phyloP scores from a whole-genome alignment of 192 early-diverging fungal species.

The Podila horticola region DNA sequence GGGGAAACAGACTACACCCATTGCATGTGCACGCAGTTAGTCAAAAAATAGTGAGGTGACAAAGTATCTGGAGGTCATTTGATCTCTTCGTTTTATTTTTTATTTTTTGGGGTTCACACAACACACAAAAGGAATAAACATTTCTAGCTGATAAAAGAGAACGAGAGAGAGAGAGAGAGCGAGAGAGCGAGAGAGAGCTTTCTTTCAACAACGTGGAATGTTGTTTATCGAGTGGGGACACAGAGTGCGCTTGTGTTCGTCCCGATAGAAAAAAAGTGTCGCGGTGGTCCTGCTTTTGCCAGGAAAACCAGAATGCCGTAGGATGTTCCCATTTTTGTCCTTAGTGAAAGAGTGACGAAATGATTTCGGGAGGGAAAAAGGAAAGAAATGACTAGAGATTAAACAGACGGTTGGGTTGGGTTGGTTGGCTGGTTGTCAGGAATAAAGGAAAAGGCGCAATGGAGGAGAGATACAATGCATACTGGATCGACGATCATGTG shows the following conservation, averaged over 20 bases:
- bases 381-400: not conserved
- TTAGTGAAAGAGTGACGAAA: not conserved
- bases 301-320: not conserved
- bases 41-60: not conserved
- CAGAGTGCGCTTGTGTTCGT: not conserved
- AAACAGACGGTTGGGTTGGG: not conserved
- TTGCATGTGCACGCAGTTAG: too few species aligned
- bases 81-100: conserved; percentile 2
- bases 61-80: conserved; percentile 12
- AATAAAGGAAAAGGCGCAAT: not conserved
- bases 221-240: not conserved
- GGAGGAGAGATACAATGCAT: too few species aligned
- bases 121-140: not conserved
- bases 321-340: not conserved
- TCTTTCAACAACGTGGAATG: not conserved
- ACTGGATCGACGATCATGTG: too few species aligned
- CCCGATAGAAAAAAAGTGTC: not conserved
- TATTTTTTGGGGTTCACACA: conserved; percentile 1
- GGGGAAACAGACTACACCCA: too few species aligned
- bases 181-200: not conserved
- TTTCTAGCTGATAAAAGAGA: not conserved
- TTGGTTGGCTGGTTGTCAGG: not conserved
- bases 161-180: not conserved
- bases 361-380: not conserved
- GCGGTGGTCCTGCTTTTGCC: not conserved